Base-by-base conservation (phyloP, 2,329 filamentous ascomycete species). In the Botrytis fragariae region DNA sequence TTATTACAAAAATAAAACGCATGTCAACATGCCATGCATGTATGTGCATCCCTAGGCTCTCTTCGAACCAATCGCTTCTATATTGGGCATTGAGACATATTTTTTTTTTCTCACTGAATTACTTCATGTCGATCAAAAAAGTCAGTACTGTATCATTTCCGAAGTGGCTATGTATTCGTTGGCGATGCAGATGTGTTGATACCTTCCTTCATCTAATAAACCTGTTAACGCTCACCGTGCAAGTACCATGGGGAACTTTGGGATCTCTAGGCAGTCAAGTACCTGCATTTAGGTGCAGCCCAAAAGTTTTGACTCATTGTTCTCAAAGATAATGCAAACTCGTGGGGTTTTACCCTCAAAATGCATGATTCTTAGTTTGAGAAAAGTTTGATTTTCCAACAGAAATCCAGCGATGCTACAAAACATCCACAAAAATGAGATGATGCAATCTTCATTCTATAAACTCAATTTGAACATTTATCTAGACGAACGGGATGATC, bases 101-200 rank as follows among this genome's bases (percentile, higher is more conserved):
- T 16, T 45, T 65, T 65, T 25, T 25, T 45, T 10, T 18, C 63
- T 35, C 7, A 20, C 18, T 25, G 29, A 18, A 25, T 48, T 35
- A 48, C 39, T n/a, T 48, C 29, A 16, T 35, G 63, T 65, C 42
- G 12, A 65, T 65, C 42, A 35, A 37, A 44, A 35, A 48, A 14
- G 44, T 65, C 63, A 48, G 42, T 35, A 16, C 14, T 48, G 42
- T 32, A 45, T 5, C 29, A 20, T 48, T 65, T 48, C 45, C 7
- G 29, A 48, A 48, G 44, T 65, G 63, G 63, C 29, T n/a, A 65
- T 65, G 42, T 65, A 37, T 65, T 65, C 22, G 63, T n/a, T 65
- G 63, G 63, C 63, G 63, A 65, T 65, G 63, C 63, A 65, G 63
- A 65, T 65, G 63, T 48, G 45, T 65, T 48, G 44, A 48, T 65